Evolutionary conservation across 345 rosid species (phyloP).

Genomic region (Eucalyptus lansdowneana): DNA sequence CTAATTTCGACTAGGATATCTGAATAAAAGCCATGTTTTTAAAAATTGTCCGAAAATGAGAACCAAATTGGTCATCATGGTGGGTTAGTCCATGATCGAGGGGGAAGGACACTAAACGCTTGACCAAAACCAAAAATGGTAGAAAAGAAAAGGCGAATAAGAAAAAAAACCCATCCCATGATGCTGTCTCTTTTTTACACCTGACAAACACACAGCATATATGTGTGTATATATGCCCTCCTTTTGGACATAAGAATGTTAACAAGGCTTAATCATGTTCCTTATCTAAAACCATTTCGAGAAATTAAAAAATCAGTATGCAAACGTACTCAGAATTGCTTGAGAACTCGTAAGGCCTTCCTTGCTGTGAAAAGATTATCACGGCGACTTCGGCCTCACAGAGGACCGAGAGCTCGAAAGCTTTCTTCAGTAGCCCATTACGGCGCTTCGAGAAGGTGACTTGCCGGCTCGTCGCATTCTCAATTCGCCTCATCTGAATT

Average conservation of each 20-base stretch:
- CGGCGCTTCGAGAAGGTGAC: slow-evolving; percentile 1
- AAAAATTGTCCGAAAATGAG: not conserved
- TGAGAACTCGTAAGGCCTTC: not conserved
- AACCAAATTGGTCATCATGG: not conserved
- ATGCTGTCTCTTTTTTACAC: not conserved
- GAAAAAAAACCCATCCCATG: not conserved
- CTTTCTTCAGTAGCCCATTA: not conserved
- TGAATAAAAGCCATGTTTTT: not conserved
- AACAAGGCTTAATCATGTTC: not conserved
- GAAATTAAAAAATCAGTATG: not conserved
- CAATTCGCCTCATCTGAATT: not conserved
- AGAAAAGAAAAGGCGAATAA: not conserved
- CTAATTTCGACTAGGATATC: not conserved
- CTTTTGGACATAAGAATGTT: not conserved
- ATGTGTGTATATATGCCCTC: not conserved
- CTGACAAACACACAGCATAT: not conserved
- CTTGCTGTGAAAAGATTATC: not conserved
- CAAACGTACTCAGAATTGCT: not conserved
- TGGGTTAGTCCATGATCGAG: not conserved
- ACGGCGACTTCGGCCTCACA: not conserved
- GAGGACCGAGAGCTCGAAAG: not conserved
- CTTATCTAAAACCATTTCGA: not conserved
- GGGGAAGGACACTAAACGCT: not conserved
- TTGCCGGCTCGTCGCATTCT: not conserved
- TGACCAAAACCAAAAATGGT: not conserved